Conservation (phyloP, 1,139 yeast genomes). For the Casaregolazyma suthepensis region DNA sequence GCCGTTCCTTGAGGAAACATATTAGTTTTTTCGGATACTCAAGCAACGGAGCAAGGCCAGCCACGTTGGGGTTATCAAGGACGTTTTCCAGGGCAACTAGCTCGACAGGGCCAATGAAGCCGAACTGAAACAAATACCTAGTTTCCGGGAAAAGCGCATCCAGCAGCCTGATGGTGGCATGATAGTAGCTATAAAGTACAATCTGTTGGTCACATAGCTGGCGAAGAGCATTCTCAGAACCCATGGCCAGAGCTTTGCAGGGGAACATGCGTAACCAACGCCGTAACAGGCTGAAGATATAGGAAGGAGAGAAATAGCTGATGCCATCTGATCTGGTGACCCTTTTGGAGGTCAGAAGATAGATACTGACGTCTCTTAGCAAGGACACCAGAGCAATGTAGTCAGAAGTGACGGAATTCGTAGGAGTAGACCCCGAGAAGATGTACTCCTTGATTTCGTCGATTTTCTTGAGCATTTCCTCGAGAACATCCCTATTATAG, state of each 20-base stretch:
- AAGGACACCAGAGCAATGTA: slow-evolving; percentile 20
- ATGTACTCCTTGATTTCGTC: slow-evolving; percentile 15
- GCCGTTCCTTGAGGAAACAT: slow-evolving; percentile 32
- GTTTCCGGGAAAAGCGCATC: slow-evolving; percentile 38
- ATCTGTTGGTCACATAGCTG: slow-evolving; percentile 12
- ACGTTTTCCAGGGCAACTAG: slow-evolving; percentile 26
- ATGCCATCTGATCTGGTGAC: slow-evolving; percentile 16
- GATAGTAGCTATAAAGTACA: slow-evolving; percentile 32
- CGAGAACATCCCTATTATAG: slow-evolving; percentile 31
- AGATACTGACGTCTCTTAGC: slow-evolving; percentile 15
- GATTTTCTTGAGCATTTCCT: slow-evolving; percentile 27
- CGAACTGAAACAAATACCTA: slow-evolving; percentile 34
- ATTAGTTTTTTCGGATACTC: slow-evolving; percentile 32
- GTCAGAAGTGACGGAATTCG: not conserved
- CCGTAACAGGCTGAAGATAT: slow-evolving; percentile 23
- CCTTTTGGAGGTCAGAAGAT: slow-evolving; percentile 17
- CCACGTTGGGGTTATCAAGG: slow-evolving; percentile 13
- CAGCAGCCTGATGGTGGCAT: slow-evolving; percentile 29
- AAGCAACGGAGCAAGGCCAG: slow-evolving; percentile 14
- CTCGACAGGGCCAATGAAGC: slow-evolving; percentile 35
- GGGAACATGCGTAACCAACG: slow-evolving; percentile 30
- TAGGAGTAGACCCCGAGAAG: not conserved
- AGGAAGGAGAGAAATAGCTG: slow-evolving; percentile 21
- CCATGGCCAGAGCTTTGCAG: slow-evolving; percentile 17
- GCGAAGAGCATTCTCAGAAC: slow-evolving; percentile 6